These are phyloP conservation scores for Vaccinium darrowii DNA, from an alignment of 148 eudicot genomes.

Conservation along the genomic window DNA sequence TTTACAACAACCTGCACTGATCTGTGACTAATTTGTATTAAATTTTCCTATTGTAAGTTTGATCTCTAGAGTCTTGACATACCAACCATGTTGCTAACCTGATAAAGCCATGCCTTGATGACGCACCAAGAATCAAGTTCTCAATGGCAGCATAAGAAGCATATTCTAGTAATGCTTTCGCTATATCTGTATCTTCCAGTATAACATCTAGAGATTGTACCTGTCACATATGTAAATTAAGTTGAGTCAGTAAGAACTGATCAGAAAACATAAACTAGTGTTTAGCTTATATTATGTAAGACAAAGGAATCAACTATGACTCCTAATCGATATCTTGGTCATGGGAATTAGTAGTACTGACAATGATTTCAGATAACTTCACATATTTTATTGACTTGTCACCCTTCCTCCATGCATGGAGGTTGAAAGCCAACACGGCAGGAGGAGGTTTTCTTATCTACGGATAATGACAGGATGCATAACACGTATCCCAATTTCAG, in stretches of 20 bases:
- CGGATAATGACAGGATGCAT: not conserved
- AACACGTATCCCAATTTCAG: not conserved
- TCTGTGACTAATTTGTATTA: not conserved
- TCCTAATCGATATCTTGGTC: not conserved
- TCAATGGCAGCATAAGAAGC: slow-evolving; percentile 70
- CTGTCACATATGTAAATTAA: slow-evolving; percentile 32
- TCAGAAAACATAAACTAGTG: not conserved
- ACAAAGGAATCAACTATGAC: not conserved
- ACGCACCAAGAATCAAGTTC: slow-evolving; percentile 73
- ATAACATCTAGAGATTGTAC: slow-evolving; percentile 69
- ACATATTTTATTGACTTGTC: not conserved
- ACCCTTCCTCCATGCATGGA: not conserved
- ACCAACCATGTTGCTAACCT: slow-evolving; percentile 37
- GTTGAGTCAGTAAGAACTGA: not conserved
- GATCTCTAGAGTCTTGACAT: not conserved
- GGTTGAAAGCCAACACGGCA: not conserved
- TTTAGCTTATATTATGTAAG: not conserved
- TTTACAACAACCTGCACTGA: not conserved
- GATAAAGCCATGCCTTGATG: slow-evolving; percentile 65
- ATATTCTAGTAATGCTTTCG: slow-evolving; percentile 66
- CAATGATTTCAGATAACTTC: slow-evolving; percentile 1
- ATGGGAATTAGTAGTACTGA: not conserved
- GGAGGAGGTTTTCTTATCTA: not conserved
- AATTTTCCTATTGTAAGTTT: not conserved
- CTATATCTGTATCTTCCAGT: slow-evolving; percentile 64